Conservation (phyloP, 805 yeast genomes). For the Dipodascopsis uninucleata region DNA sequence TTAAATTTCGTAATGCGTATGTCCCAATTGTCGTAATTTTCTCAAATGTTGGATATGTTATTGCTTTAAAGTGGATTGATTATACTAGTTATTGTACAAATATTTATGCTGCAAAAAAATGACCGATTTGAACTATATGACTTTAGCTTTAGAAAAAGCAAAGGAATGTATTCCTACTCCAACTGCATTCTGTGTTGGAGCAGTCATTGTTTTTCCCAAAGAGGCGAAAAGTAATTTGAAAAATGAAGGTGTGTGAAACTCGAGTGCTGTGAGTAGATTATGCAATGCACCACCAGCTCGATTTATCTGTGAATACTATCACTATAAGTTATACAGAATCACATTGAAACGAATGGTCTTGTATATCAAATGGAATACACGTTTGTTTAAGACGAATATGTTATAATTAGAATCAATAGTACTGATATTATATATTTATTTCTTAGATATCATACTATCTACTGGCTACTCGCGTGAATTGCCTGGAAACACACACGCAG, state of each 20-base stretch:
- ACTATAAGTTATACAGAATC: too few relatives aligned
- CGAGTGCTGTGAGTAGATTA: not conserved
- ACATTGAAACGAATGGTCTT: too few relatives aligned
- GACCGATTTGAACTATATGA: constrained; percentile 49
- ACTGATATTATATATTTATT: constrained; percentile 35
- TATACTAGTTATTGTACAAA: too few relatives aligned
- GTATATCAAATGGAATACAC: too few relatives aligned
- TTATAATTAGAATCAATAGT: too few relatives aligned
- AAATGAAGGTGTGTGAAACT: constrained; percentile 7
- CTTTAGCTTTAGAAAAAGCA: constrained; percentile 72
- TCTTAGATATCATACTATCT: constrained; percentile 56
- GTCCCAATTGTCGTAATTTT: too few relatives aligned
- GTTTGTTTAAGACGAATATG: too few relatives aligned
- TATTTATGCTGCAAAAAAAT: not conserved
- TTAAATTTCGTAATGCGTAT: too few relatives aligned
- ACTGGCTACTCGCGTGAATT: constrained; percentile 88
- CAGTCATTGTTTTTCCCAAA: constrained; percentile 48
- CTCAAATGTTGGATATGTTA: too few relatives aligned
- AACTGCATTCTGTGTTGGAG: constrained; percentile 94
- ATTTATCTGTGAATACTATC: too few relatives aligned
- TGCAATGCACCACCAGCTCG: too few relatives aligned
- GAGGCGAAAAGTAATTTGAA: constrained; percentile 7
- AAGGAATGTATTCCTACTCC: constrained; percentile 72
- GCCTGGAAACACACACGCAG: constrained; percentile 96
- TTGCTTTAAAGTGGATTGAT: too few relatives aligned